These are phyloP conservation scores for Trypanosoma congolense DNA, from an alignment of 208 protist genomes.

Conservation along the genomic window DNA sequence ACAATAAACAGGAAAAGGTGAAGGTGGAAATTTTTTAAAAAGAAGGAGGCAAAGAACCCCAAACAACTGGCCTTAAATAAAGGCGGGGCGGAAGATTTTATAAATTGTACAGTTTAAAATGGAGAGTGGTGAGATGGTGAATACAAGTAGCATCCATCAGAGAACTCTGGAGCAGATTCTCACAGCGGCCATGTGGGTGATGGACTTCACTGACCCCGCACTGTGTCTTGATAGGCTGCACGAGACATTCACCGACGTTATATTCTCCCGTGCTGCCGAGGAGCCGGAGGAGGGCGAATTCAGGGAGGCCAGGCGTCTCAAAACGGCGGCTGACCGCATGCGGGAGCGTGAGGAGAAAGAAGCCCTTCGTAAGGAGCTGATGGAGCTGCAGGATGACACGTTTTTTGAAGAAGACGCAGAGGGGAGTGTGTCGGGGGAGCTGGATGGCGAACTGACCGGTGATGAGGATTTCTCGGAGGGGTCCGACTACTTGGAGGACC, in stretches of 20 bases:
- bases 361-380: conserved; percentile 42
- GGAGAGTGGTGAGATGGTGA: neutral
- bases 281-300: conserved; percentile 6
- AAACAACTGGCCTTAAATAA: too few relatives aligned
- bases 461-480: conserved; percentile 33
- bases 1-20: too few relatives aligned
- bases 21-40: too few relatives aligned
- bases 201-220: conserved; percentile 54
- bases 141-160: neutral
- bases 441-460: conserved; percentile 22
- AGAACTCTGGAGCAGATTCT: conserved; percentile 54
- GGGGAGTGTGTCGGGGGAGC: conserved; percentile 21
- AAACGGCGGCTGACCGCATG: conserved; percentile 53
- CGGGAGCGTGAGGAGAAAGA: conserved; percentile 39
- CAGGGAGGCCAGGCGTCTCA: conserved; percentile 20
- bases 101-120: too few relatives aligned
- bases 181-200: conserved; percentile 53
- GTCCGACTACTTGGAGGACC: conserved; percentile 24
- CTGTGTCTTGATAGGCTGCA: conserved; percentile 59
- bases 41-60: too few relatives aligned
- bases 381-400: conserved; percentile 40
- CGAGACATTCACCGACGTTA: conserved; percentile 59
- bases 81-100: too few relatives aligned
- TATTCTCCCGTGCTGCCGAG: conserved; percentile 47
- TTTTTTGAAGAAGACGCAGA: conserved; percentile 20